Percentiles rank a stretch among this genome's conserved stretches.
phyloP scores from a whole-genome alignment of 768 basidiomycete genomes.

The Russula brevipes region DNA sequence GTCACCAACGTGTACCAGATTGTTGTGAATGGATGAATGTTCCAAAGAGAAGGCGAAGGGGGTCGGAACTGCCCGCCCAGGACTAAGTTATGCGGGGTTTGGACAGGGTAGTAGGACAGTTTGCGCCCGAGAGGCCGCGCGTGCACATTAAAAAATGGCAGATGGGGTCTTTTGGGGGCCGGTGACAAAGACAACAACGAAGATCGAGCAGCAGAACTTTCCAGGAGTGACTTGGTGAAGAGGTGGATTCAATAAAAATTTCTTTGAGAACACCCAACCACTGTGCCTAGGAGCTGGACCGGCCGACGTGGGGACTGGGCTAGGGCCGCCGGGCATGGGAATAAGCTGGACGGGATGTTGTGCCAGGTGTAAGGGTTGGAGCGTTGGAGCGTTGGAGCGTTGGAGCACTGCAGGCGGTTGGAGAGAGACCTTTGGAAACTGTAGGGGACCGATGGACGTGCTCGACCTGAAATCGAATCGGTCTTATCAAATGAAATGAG shows the following conservation, averaged over 20 bases:
- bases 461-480: no score
- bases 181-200: slow-evolving; percentile 4
- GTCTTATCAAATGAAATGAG: not conserved
- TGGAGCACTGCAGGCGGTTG: not conserved
- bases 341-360: not conserved
- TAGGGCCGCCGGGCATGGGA: not conserved
- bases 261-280: slow-evolving; percentile 2
- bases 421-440: no score
- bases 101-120: slow-evolving; percentile 10
- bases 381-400: not conserved
- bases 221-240: slow-evolving; percentile 22
- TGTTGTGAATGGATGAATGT: slow-evolving; percentile 14
- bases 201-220: slow-evolving; percentile 13
- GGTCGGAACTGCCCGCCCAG: not conserved
- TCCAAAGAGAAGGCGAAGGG: slow-evolving; percentile 20
- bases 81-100: slow-evolving; percentile 3
- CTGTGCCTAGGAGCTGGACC: slow-evolving; percentile 4
- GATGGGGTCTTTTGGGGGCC: slow-evolving; percentile 8
- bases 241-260: not conserved
- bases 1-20: slow-evolving; percentile 21
- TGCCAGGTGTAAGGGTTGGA: not conserved
- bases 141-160: slow-evolving; percentile 17
- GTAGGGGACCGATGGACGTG: no score
- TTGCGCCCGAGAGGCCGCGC: slow-evolving; percentile 16
- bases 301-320: slow-evolving; percentile 1